Base-by-base conservation (phyloP, 305 asterid genomes). In the Stenogyne calaminthoides region DNA sequence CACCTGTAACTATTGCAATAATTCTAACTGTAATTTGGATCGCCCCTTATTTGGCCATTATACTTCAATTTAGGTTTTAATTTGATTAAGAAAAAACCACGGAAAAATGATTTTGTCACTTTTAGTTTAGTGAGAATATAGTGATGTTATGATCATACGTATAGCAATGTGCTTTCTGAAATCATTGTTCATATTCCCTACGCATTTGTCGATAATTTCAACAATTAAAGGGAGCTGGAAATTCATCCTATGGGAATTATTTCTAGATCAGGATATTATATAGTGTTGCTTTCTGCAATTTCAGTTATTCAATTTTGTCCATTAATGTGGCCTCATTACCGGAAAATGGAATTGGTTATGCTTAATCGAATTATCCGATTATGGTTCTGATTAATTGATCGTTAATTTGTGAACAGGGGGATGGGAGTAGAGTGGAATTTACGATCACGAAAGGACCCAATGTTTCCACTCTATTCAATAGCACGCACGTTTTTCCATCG, bases 381-480 rank as follows among this genome's bases (percentile, higher is more conserved):
- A 15, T 8, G 10, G 4, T 60, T 7, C 64, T 0, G 36, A 63
- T 46, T 63, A n/a, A 37, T 64, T 73, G 64, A 65, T 51, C 11
- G 25, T 62, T 47, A 58, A 62, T 65, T 37, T 46, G 32, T 37
- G 12, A 49, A 64, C 69, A 86, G 96, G 76, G 46, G 39, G 73
- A 20, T 47, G 76, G 59, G 16, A 46, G 52, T 49, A 77, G 59
- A 70, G 83, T 69, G 52, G 78, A 60, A 27, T 67, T 76, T 2
- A 75, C 62, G 55, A 62, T 67, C 59, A 40, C 86, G 1, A 83
- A 76, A 20, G 29, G 16, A n/a, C 75, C 85, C 56, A 27, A 25
- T 22, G 77, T 63, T 36, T 54, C 77, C 9, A 42, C 75, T 14
- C 70, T 85, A 64, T 60, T 54, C 76, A 87, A 78, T 44, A 82